Conservation (phyloP, 768 basidiomycete species). For the Termitomyces sp. region DNA sequence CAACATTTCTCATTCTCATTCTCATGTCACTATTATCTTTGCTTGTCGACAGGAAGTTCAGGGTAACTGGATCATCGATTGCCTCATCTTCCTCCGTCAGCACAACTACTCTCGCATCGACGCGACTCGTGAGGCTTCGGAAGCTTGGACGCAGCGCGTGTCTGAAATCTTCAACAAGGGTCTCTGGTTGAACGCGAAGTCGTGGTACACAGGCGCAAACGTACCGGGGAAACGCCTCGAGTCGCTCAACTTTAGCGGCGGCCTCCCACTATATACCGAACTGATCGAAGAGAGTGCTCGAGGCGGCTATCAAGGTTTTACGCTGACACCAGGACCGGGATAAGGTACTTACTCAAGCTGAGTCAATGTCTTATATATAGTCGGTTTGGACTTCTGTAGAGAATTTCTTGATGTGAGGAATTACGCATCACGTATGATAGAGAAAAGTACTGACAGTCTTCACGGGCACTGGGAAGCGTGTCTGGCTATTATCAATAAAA, state of each 20-base stretch:
- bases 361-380: background rate
- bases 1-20: no score
- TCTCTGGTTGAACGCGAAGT: constrained; percentile 14
- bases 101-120: constrained; percentile 9
- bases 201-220: constrained; percentile 22
- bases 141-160: constrained; percentile 9
- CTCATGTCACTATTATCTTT: no score
- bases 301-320: constrained; percentile 13
- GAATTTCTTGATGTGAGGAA: no score
- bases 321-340: background rate
- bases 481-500: no score
- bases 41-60: constrained; percentile 15
- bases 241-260: constrained; percentile 18
- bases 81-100: constrained; percentile 12
- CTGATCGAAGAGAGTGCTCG: constrained; percentile 14
- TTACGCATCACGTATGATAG: no score
- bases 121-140: constrained; percentile 9
- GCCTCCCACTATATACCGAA: constrained; percentile 14
- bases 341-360: no score
- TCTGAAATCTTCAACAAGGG: constrained; percentile 5
- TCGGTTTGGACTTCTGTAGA: background rate
- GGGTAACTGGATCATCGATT: constrained; percentile 20
- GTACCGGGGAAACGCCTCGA: constrained; percentile 19
- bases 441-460: no score
- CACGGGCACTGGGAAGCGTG: no score